Base-by-base conservation (phyloP, 2,329 filamentous ascomycete species). In the Fonsecaea pedrosoi region DNA sequence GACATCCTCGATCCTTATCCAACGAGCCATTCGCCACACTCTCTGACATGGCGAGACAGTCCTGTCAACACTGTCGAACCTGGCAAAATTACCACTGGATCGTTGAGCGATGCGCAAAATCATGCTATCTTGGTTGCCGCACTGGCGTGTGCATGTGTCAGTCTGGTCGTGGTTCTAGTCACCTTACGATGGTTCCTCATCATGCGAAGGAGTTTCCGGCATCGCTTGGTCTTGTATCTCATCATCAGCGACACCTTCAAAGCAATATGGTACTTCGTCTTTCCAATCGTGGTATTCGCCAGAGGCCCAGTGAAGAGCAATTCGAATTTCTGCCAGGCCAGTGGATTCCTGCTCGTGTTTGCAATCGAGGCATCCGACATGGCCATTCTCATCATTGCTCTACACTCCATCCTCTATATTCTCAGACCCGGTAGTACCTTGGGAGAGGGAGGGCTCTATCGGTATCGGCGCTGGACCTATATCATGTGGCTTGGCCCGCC, bases 181-280 rank as follows among this genome's bases (percentile, higher is more conserved):
- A 83, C 87, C 1, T 84, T 90, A 48, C 90, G 89, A 78, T 92
- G 89, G 88, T 92, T 94, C 74, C 80, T 86, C 65, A 84, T 87
- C 69, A 93, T 93, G 89, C 84, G 87, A 71, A 85, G 90, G 73
- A 88, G 85, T 69, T 94, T 93, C 76, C 86, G 91, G 54, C 90
- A 93, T 75, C 87, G 89, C 69, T 83, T 94, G 62, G 89, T 94
- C 65, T 87, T 94, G 83, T 78, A 92, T 45, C 81, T 94, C 13
- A 88, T 94, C 55, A 83, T 88, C 68, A 90, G 89, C 71, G 90
- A 93, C 76, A 84, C 91, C 74, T 85, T 89, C 77, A 91, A 91
- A 76, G 85, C 88, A 2, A 74, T 87, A 2, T 92, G 88, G 85
- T 87, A 90, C 68, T 82, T 92, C 68, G 77, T 91, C 50, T 89